Evolutionary conservation across 768 basidiomycete species (phyloP), one percentile per base, ranked within the genome.

Genomic region (Mycena pura): DNA sequence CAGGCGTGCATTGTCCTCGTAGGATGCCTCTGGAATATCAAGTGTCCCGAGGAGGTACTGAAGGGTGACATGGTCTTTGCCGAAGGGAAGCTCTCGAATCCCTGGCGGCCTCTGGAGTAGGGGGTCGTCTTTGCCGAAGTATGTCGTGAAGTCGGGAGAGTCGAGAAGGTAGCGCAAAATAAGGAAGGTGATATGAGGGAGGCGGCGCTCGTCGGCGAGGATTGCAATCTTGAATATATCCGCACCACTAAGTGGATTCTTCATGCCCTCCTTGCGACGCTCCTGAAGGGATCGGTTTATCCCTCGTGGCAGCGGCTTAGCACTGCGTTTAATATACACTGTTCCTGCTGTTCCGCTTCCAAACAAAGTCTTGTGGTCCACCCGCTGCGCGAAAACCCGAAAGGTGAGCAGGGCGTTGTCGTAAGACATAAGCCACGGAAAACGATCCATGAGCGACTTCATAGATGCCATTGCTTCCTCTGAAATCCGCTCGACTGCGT

Each of bases 11-110:
- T 50, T 34, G n/a, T 50, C 48, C 48, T 50, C 48, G 32, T 50
- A 50, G 32, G 3, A 5, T 1, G 13, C 48, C 14, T 50, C 48
- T 15, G 48, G 48, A 10, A 50, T 50, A 13, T 21, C n/a, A 2
- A 38, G 32, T 2, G 32, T 50, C 1, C 48, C 48, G 2, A 50
- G 34, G 5, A 50, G 21, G 40, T 66, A 66, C 31, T 70, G 68
- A 17, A 45, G 19, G 0, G 53, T 46, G 3, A 36, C 34, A 19
- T 53, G 31, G 8, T 52, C 52, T 2, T 53, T 40, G 7, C 62
- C 64, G 38, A 8, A 24, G 1, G 65, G 69, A 3, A 72, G 68
- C 8, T 25, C 47, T n/a, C 40, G 15, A 15, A 63, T n/a, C n/a
- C n/a, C n/a, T n/a, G n/a, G n/a, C n/a, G n/a, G n/a, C n/a, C n/a